Conservation (phyloP, 106 monocot genomes). For the Dendrobium huoshanense region DNA sequence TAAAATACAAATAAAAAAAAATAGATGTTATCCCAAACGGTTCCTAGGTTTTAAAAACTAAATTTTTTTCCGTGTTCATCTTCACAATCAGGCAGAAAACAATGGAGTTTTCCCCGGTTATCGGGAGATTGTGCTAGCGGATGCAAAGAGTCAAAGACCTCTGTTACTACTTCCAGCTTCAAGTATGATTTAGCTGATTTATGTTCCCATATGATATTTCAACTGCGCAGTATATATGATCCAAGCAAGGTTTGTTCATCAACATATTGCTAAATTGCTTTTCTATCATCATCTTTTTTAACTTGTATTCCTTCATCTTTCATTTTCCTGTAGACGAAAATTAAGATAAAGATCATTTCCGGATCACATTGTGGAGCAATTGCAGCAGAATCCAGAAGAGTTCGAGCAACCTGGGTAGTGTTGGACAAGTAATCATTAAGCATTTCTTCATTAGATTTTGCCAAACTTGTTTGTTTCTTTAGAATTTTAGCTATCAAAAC, state of each 20-base stretch:
- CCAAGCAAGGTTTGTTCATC: conserved; percentile 17
- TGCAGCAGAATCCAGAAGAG: conserved; percentile 40
- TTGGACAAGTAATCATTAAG: conserved; percentile 34
- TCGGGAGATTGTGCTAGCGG: conserved; percentile 10
- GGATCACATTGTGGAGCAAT: conserved; percentile 21
- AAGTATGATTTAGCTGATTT: conserved; percentile 32
- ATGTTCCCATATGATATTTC: conserved; percentile 38
- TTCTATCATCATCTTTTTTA: no score
- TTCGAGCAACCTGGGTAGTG: conserved; percentile 55
- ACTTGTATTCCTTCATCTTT: background rate
- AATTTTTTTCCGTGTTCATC: no score
- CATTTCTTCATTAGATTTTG: background rate
- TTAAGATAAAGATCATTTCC: conserved; percentile 46
- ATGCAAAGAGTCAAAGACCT: background rate
- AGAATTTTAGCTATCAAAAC: background rate
- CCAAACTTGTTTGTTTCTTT: background rate
- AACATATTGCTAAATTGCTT: no score
- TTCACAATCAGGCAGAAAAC: background rate
- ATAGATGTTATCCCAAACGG: no score
- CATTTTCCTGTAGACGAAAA: conserved; percentile 26
- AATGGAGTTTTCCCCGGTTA: conserved; percentile 36
- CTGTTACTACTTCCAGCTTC: background rate
- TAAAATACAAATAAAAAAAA: no score
- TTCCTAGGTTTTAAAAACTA: no score
- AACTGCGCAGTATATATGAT: conserved; percentile 35